A percentile compares a stretch with the other conserved stretches of the same genome.
Conservation (phyloP, 768 basidiomycete species). For the Strobilomyces echinocephalus region DNA sequence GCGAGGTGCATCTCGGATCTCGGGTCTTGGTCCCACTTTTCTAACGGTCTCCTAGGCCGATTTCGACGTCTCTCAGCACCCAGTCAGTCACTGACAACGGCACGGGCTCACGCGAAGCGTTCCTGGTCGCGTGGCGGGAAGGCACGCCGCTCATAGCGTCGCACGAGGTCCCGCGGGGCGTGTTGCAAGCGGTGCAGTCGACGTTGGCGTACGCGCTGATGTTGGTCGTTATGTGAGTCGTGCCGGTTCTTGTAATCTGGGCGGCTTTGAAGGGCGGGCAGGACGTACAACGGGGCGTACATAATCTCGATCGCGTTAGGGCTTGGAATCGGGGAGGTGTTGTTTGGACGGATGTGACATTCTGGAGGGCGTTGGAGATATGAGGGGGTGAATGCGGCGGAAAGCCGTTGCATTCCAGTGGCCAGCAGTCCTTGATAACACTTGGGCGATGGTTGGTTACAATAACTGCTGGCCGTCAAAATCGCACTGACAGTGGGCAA, state of each 20-base stretch:
- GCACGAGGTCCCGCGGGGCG: conserved; percentile 72
- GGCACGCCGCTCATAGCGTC: conserved; percentile 52
- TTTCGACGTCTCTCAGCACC: background rate
- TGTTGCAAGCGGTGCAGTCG: conserved; percentile 60
- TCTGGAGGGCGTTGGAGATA: too few relatives aligned
- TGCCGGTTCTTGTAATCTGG: background rate
- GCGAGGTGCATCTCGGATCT: conserved; percentile 43
- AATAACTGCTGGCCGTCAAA: too few relatives aligned
- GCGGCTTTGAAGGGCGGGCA: conserved; percentile 24
- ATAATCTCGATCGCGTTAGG: conserved; percentile 70
- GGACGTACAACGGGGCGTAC: conserved; percentile 80
- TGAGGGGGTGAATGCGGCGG: too few relatives aligned
- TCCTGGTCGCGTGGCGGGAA: conserved; percentile 13
- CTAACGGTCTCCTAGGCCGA: conserved; percentile 3
- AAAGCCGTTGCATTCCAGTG: too few relatives aligned
- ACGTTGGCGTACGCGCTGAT: conserved; percentile 69
- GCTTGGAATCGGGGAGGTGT: conserved; percentile 65
- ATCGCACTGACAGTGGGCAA: too few relatives aligned
- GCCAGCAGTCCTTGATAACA: too few relatives aligned
- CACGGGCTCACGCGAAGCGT: background rate
- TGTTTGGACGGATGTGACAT: conserved; percentile 48
- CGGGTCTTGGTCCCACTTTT: background rate
- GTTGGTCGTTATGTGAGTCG: conserved; percentile 68
- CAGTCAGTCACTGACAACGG: background rate
- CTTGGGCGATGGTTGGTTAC: too few relatives aligned